These are phyloP conservation scores for Astrothelium subdiscretum DNA, from an alignment of 495 filamentous ascomycete species.

Conservation along the genomic window DNA sequence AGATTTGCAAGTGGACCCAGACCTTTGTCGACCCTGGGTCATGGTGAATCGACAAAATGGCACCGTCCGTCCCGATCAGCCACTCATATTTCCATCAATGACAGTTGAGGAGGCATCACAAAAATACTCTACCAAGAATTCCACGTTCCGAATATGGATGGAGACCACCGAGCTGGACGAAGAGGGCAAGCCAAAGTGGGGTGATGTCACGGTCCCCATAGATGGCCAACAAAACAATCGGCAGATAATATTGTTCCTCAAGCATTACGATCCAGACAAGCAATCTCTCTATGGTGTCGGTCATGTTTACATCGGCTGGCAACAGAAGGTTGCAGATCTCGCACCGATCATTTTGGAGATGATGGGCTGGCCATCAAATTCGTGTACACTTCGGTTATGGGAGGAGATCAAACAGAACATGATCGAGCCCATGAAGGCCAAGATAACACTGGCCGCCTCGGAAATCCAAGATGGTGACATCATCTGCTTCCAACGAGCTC, in stretches of 20 bases:
- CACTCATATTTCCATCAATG: slow-evolving; percentile 63
- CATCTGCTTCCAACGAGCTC: slow-evolving; percentile 72
- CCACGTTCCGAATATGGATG: slow-evolving; percentile 73
- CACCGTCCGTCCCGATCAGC: slow-evolving; percentile 80
- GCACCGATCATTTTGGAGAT: slow-evolving; percentile 63
- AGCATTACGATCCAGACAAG: slow-evolving; percentile 69
- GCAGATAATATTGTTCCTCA: slow-evolving; percentile 77
- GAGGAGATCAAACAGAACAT: slow-evolving; percentile 97
- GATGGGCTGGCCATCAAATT: slow-evolving; percentile 71
- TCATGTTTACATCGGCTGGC: slow-evolving; percentile 74
- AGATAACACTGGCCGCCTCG: slow-evolving; percentile 72
- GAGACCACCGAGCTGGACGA: slow-evolving; percentile 55
- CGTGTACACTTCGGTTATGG: slow-evolving; percentile 48
- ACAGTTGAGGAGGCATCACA: slow-evolving; percentile 70
- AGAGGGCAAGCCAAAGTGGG: slow-evolving; percentile 57
- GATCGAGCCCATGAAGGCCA: slow-evolving; percentile 91
- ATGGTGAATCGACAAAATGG: slow-evolving; percentile 99
- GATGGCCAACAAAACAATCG: slow-evolving; percentile 30
- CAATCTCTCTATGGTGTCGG: slow-evolving; percentile 67
- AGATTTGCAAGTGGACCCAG: slow-evolving; percentile 50
- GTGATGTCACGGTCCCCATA: slow-evolving; percentile 14
- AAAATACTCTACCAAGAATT: slow-evolving; percentile 57
- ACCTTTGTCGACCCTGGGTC: slow-evolving; percentile 71
- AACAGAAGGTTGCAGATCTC: slow-evolving; percentile 80
- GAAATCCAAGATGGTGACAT: slow-evolving; percentile 98